Conservation (phyloP, 2,329 filamentous ascomycete genomes). For the Hymenoscyphus linearis region DNA sequence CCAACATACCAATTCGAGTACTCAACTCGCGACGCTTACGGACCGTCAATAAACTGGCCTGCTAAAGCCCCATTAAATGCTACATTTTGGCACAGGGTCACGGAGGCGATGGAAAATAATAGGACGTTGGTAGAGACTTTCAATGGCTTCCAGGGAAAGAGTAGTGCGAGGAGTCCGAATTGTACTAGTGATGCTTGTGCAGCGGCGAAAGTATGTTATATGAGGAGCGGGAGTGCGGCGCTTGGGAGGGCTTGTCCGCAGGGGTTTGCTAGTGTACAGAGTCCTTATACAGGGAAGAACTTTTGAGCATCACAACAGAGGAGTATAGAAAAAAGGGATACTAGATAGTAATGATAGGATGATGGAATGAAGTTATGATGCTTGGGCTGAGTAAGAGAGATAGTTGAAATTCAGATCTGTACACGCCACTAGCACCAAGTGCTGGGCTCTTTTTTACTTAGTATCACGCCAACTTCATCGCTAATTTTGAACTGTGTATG, state of each 20-base stretch:
- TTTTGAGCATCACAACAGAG: slow-evolving; percentile 19
- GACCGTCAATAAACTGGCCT: slow-evolving; percentile 40
- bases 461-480: no score
- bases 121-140: slow-evolving; percentile 42
- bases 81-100: slow-evolving; percentile 54
- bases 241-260: slow-evolving; percentile 47
- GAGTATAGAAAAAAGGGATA: background rate
- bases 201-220: slow-evolving; percentile 53
- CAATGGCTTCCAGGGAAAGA: slow-evolving; percentile 49
- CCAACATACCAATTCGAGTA: slow-evolving; percentile 47
- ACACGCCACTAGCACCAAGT: no score
- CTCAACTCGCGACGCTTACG: slow-evolving; percentile 46
- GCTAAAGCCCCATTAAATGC: slow-evolving; percentile 47
- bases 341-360: background rate
- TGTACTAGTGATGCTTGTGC: slow-evolving; percentile 48
- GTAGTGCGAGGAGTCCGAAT: slow-evolving; percentile 43
- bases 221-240: slow-evolving; percentile 48
- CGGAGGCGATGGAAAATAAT: slow-evolving; percentile 50
- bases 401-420: no score
- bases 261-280: slow-evolving; percentile 41
- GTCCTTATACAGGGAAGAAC: slow-evolving; percentile 33
- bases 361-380: background rate
- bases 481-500: no score
- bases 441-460: no score
- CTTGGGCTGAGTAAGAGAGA: background rate